Conservation (phyloP, 2,329 filamentous ascomycete genomes). For the Talaromyces sp. region DNA sequence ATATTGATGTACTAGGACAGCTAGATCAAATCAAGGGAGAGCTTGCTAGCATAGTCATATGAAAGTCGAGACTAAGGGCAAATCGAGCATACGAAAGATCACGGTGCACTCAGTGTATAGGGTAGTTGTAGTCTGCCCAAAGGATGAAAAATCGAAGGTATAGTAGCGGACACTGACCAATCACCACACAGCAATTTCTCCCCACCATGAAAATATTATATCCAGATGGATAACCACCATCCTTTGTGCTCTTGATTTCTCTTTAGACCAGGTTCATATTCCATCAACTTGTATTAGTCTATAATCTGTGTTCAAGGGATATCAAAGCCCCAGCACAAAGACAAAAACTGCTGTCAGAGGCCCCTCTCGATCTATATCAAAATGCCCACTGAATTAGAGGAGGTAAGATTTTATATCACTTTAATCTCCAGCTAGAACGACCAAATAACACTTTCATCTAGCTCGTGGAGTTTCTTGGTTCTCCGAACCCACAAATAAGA, state of each 20-base stretch:
- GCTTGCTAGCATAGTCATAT: too few species aligned
- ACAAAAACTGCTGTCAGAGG: background rate
- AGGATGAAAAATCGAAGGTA: constrained; percentile 5
- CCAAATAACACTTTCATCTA: constrained; percentile 34
- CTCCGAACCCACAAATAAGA: constrained; percentile 86
- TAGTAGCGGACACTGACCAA: background rate
- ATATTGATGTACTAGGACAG: background rate
- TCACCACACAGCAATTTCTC: background rate
- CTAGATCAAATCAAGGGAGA: too few species aligned
- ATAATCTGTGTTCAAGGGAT: background rate
- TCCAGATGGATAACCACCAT: background rate
- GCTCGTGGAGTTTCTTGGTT: constrained; percentile 89
- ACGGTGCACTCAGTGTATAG: background rate
- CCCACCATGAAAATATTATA: constrained; percentile 12
- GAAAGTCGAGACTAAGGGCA: too few species aligned
- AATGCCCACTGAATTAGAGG: constrained; percentile 73
- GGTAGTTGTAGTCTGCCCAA: background rate
- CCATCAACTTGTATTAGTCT: background rate
- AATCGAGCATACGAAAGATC: too few species aligned
- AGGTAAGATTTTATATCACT: constrained; percentile 47
- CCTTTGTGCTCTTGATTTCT: background rate
- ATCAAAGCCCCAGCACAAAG: background rate
- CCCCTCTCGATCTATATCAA: constrained; percentile 42
- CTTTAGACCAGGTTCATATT: background rate
- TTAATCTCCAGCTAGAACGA: background rate